Conservation (phyloP, 1,284 basidiomycete genomes). For the Mrakiaceae sp. region DNA sequence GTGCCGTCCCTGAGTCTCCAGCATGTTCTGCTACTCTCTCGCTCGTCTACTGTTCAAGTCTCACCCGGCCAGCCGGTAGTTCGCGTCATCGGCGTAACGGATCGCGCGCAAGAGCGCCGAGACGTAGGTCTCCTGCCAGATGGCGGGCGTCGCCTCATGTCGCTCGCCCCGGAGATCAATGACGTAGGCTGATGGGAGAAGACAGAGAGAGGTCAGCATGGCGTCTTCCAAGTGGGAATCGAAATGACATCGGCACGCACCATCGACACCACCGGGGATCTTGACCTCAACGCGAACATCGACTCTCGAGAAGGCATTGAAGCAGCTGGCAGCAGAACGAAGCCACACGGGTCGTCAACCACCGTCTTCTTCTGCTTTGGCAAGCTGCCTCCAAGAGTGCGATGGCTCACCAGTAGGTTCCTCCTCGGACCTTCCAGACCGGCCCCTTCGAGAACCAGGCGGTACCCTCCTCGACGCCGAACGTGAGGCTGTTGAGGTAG, state of each 20-base stretch:
- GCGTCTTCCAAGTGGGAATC: background rate
- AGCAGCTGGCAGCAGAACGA: conserved; percentile 52
- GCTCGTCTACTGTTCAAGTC: background rate
- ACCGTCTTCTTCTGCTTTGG: background rate
- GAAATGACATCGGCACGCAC: background rate
- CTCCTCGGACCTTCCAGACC: conserved; percentile 85
- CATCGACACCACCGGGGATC: conserved; percentile 92
- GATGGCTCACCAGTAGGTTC: conserved; percentile 76
- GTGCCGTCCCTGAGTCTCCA: too few species aligned
- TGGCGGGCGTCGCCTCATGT: conserved; percentile 79
- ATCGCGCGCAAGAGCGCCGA: conserved; percentile 85
- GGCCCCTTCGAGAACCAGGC: conserved; percentile 85
- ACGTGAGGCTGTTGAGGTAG: conserved; percentile 94
- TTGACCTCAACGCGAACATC: conserved; percentile 97
- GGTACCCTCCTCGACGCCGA: conserved; percentile 79
- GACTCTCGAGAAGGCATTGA: conserved; percentile 95
- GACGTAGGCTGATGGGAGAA: conserved; percentile 50
- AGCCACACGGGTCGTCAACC: background rate
- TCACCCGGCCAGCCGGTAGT: conserved; percentile 70
- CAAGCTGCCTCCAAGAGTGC: background rate
- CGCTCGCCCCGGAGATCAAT: conserved; percentile 89
- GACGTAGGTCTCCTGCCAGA: conserved; percentile 96
- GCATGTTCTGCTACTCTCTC: too few species aligned
- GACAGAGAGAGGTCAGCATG: background rate
- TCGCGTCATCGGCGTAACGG: conserved; percentile 89